Evolutionary conservation across 75 land plant genomes (phyloP).

Genomic region (Sequoiadendron giganteum): DNA sequence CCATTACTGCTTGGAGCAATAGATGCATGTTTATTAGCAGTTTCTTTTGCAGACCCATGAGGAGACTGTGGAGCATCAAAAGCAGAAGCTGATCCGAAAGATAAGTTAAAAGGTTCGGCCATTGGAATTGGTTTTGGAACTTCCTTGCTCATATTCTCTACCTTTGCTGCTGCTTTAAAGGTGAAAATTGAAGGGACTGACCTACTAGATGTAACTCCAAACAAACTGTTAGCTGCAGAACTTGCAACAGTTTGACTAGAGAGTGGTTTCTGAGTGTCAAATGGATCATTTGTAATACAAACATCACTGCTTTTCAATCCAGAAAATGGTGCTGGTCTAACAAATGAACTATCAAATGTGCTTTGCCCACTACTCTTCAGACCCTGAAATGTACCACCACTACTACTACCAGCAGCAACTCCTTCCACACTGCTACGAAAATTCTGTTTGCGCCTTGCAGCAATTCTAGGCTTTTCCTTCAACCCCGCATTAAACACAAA

Average conservation of each 20-base stretch:
- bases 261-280: background rate
- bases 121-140: background rate
- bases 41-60: constrained; percentile 12
- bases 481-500: background rate
- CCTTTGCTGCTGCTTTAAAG: constrained; percentile 12
- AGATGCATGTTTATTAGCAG: background rate
- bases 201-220: background rate
- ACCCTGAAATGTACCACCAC: background rate
- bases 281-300: background rate
- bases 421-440: background rate
- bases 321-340: background rate
- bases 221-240: background rate
- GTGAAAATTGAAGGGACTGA: constrained; percentile 2
- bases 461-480: background rate
- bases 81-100: background rate
- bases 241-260: background rate
- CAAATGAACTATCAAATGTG: background rate
- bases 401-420: background rate
- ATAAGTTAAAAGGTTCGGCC: background rate
- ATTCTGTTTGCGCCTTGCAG: background rate
- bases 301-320: background rate
- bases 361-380: background rate
- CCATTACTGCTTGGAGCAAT: constrained; percentile 8
- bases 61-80: constrained; percentile 10
- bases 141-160: background rate